Percentiles rank a stretch among this genome's conserved stretches.
Conservation (phyloP, 805 yeast species). For the Candida silvicultrix region DNA sequence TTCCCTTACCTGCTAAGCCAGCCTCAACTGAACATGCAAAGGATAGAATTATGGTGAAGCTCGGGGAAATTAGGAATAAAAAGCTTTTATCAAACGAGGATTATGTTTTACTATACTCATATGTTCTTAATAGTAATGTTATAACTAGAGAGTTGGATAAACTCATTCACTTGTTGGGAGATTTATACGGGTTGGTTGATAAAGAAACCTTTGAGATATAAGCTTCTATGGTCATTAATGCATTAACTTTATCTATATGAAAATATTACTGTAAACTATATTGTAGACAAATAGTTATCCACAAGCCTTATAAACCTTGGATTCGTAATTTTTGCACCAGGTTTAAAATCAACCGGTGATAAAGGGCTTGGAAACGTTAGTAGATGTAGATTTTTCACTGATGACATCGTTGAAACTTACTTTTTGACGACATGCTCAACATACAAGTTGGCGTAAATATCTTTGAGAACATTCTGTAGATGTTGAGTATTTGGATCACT, state of each 20-base stretch:
- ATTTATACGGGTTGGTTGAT: conserved; percentile 59
- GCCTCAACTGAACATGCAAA: conserved; percentile 74
- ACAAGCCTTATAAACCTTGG: conserved; percentile 48
- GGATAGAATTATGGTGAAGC: conserved; percentile 58
- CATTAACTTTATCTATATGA: background rate
- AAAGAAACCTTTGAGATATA: conserved; percentile 19
- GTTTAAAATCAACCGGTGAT: conserved; percentile 52
- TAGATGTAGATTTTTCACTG: conserved; percentile 13
- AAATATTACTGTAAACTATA: background rate
- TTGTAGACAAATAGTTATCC: conserved; percentile 34
- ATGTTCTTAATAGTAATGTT: conserved; percentile 63
- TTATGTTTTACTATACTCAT: conserved; percentile 70
- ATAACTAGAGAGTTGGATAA: conserved; percentile 59
- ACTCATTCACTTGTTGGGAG: conserved; percentile 47
- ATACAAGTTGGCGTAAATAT: conserved; percentile 54
- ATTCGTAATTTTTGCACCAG: conserved; percentile 47
- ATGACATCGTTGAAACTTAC: conserved; percentile 11
- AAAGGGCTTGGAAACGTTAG: conserved; percentile 24
- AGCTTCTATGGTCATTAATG: background rate
- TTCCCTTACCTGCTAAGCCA: conserved; percentile 72
- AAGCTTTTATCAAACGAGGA: conserved; percentile 52
- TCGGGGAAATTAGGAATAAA: conserved; percentile 48
- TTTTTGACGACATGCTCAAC: conserved; percentile 59
- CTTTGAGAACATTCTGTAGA: conserved; percentile 47
- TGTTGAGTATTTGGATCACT: conserved; percentile 59